Conservation (phyloP, 768 basidiomycete genomes). For the Leccinum variicolor region DNA sequence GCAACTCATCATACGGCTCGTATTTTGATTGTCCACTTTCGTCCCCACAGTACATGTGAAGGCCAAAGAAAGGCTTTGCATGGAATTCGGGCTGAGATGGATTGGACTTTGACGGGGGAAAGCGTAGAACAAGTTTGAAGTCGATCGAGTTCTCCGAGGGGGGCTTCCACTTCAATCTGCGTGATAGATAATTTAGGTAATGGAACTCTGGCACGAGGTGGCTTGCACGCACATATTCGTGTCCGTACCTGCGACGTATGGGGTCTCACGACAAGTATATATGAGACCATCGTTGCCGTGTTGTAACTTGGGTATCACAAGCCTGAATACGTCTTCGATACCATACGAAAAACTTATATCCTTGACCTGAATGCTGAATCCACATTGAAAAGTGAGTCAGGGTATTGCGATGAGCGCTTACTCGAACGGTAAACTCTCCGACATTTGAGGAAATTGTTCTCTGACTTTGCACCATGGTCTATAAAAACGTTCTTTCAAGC, state of each 20-base stretch:
- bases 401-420: slow-evolving; percentile 37
- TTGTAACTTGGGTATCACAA: slow-evolving; percentile 80
- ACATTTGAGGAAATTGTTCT: slow-evolving; percentile 64
- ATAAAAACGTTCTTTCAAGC: slow-evolving; percentile 79
- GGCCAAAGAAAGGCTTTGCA: slow-evolving; percentile 81
- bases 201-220: background rate
- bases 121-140: slow-evolving; percentile 93
- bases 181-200: slow-evolving; percentile 4
- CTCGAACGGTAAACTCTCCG: slow-evolving; percentile 74
- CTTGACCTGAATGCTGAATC: slow-evolving; percentile 77
- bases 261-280: slow-evolving; percentile 86
- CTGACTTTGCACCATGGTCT: slow-evolving; percentile 75
- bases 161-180: slow-evolving; percentile 97
- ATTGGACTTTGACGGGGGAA: slow-evolving; percentile 61
- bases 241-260: slow-evolving; percentile 84
- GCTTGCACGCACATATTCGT: slow-evolving; percentile 84
- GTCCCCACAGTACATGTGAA: slow-evolving; percentile 81
- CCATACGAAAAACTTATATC: slow-evolving; percentile 84
- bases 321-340: slow-evolving; percentile 78
- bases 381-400: slow-evolving; percentile 5
- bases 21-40: slow-evolving; percentile 55
- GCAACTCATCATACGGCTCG: slow-evolving; percentile 82
- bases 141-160: slow-evolving; percentile 97
- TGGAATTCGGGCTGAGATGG: slow-evolving; percentile 69
- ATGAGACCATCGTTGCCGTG: slow-evolving; percentile 97